Conservation (phyloP, 345 rosid genomes). For the Murraya koenigii region DNA sequence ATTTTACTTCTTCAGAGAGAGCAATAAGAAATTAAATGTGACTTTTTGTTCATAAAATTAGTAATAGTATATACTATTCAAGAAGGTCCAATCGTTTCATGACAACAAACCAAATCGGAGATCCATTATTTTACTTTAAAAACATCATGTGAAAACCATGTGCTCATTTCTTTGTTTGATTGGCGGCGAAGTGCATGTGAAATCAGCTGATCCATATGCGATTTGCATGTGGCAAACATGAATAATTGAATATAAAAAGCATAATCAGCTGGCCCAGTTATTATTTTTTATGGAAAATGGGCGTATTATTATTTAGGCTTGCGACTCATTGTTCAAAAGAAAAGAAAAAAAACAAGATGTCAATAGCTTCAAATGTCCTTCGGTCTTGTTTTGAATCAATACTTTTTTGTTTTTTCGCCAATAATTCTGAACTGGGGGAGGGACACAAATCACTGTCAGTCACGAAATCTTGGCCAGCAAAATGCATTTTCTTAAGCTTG, state of each 20-base stretch:
- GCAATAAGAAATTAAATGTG: too few relatives aligned
- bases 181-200: conserved; percentile 20
- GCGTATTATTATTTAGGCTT: neutral
- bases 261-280: neutral
- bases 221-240: conserved; percentile 14
- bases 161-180: neutral
- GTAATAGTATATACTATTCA: too few relatives aligned
- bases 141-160: neutral
- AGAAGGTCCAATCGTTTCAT: neutral
- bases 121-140: neutral
- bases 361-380: neutral
- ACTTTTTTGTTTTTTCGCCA: conserved; percentile 4
- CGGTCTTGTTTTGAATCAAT: neutral
- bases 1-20: too few relatives aligned
- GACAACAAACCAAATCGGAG: neutral
- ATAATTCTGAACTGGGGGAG: conserved; percentile 2
- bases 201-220: neutral
- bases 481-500: neutral
- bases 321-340: neutral
- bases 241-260: neutral
- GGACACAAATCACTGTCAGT: neutral
- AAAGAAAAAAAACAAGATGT: neutral
- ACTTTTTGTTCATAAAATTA: too few relatives aligned
- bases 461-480: neutral
- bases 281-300: too few relatives aligned